phyloP scores from a whole-genome alignment of 345 rosid species.

The Clausena lansium region DNA sequence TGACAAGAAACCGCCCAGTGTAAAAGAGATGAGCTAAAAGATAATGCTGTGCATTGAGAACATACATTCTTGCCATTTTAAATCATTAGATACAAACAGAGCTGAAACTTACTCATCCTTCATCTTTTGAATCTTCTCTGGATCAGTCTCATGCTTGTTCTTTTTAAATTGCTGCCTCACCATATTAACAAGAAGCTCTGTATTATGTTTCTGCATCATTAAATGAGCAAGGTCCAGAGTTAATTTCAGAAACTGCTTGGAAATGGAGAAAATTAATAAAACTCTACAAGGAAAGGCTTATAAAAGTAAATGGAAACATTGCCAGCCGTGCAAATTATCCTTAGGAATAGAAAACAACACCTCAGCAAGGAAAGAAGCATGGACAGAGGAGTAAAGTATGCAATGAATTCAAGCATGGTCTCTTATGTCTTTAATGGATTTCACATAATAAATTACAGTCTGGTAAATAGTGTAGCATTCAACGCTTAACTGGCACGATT shows the following conservation, averaged over 20 bases:
- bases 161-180: conserved; percentile 87
- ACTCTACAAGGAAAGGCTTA: neutral
- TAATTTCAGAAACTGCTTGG: neutral
- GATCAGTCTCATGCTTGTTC: conserved; percentile 81
- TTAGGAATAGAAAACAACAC: neutral
- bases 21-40: neutral
- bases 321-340: neutral
- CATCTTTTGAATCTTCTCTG: conserved; percentile 81
- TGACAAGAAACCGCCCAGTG: neutral
- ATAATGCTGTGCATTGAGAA: neutral
- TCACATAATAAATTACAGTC: neutral
- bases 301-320: neutral
- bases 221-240: conserved; percentile 4
- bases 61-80: neutral
- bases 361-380: neutral
- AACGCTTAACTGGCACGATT: neutral
- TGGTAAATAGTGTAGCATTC: neutral
- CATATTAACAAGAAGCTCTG: conserved; percentile 67
- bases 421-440: neutral
- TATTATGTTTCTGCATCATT: conserved; percentile 77
- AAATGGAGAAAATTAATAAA: neutral
- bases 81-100: neutral
- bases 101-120: conserved; percentile 77
- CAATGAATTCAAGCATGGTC: neutral
- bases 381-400: neutral